These are phyloP conservation scores for Clavaria fumosa DNA, from an alignment of 768 basidiomycete species.

Conservation along the genomic window DNA sequence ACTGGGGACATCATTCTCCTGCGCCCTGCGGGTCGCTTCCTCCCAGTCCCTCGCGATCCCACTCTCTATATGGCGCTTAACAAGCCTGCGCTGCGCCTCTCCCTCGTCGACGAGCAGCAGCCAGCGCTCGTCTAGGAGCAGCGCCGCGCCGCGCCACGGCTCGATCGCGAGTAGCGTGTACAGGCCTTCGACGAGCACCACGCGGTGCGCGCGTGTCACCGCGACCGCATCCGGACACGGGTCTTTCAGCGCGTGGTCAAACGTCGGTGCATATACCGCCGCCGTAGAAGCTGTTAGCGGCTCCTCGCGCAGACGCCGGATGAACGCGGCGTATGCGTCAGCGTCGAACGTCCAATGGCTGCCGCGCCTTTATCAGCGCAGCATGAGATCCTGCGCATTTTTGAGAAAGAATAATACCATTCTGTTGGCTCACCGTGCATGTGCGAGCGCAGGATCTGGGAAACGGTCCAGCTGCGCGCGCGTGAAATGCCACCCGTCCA, in stretches of 20 bases:
- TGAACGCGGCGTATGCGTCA: constrained; percentile 50
- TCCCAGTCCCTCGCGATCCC: constrained; percentile 53
- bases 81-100: constrained; percentile 43
- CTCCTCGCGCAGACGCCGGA: constrained; percentile 35
- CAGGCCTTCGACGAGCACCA: constrained; percentile 83
- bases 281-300: constrained; percentile 11
- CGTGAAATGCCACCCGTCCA: constrained; percentile 89
- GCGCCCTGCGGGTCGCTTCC: constrained; percentile 57
- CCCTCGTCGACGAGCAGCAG: constrained; percentile 44
- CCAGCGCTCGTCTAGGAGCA: constrained; percentile 64
- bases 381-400: constrained; percentile 32
- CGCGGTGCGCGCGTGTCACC: constrained; percentile 49
- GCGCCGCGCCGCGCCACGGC: constrained; percentile 56
- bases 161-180: constrained; percentile 63
- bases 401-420: constrained; percentile 36
- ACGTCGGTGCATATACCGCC: constrained; percentile 58
- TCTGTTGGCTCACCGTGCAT: constrained; percentile 39
- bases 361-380: constrained; percentile 35
- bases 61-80: constrained; percentile 61
- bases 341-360: constrained; percentile 88
- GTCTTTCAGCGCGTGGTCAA: constrained; percentile 81
- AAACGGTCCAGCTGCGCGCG: constrained; percentile 63
- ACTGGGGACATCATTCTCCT: constrained; percentile 70
- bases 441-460: constrained; percentile 62
- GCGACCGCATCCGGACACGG: constrained; percentile 45